Conservation (phyloP, 2,329 filamentous ascomycete genomes). For the Colletotrichum coccodes region DNA sequence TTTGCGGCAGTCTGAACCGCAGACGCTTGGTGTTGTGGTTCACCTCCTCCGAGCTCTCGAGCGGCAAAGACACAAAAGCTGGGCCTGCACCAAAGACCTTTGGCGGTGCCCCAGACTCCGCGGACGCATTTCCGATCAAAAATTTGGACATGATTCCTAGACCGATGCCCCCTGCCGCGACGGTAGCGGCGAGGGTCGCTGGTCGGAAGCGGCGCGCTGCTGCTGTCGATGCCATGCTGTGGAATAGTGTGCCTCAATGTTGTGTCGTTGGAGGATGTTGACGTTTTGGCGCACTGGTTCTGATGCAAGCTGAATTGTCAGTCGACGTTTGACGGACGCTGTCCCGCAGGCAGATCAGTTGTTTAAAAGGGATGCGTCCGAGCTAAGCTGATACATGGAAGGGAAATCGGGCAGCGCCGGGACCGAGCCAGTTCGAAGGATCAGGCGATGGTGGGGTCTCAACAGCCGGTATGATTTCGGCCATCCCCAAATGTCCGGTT, state of each 20-base stretch:
- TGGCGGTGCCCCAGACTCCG: conserved; percentile 15
- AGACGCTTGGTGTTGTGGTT: conserved; percentile 97
- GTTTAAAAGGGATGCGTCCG: not conserved
- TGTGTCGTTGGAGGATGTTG: not conserved
- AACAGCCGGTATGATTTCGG: conserved; percentile 19
- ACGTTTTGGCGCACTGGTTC: not conserved
- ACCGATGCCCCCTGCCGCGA: conserved; percentile 30
- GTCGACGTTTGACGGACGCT: not conserved
- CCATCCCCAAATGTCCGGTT: conserved; percentile 31
- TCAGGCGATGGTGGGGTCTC: not conserved
- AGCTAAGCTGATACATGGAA: not conserved
- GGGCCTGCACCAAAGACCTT: conserved; percentile 47
- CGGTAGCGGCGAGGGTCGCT: conserved; percentile 35
- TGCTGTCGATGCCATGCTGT: conserved; percentile 11
- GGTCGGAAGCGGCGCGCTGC: conserved; percentile 33
- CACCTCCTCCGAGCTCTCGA: conserved; percentile 80
- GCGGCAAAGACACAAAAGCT: conserved; percentile 79
- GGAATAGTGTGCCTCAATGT: not conserved
- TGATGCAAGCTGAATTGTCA: not conserved
- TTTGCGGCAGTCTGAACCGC: conserved; percentile 86
- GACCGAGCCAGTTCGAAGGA: conserved; percentile 9
- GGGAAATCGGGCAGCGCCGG: not conserved
- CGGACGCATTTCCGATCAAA: conserved; percentile 34
- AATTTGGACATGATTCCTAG: conserved; percentile 35
- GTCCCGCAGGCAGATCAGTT: not conserved